Evolutionary conservation across 2,329 filamentous ascomycete genomes (phyloP), one percentile per base, ranked within the genome.

Genomic region (Colletotrichum falcatum): DNA sequence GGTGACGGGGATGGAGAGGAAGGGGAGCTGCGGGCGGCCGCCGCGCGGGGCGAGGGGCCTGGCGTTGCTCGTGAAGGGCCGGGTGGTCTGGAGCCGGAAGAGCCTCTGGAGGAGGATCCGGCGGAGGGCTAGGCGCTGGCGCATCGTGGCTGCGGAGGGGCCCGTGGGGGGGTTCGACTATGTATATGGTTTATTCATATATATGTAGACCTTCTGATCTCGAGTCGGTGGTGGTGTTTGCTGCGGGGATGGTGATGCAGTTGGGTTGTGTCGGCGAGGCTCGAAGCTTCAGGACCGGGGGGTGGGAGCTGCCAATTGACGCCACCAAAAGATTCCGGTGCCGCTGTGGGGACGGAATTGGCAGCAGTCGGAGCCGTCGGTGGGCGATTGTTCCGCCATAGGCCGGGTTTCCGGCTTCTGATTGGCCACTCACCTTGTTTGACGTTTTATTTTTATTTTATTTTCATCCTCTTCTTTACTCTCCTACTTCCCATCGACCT

Each of bases 1-100:
- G 81, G 82, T 65, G 48, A 80, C 72, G 48, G 83, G 86, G 2
- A 83, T 81, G 42, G 81, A 83, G 77, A 86, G 85, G 77, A 85
- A 91, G 64, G 83, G 87, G n/a, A 81, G 81, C 76, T 82, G 86
- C 65, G 79, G 87, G 67, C 81, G 83, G 71, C 68, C 79, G 74
- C 74, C 79, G 74, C 74, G 77, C 75, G 71, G 82, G 42, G 61
- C 60, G 61, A 75, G 72, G 69, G 75, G 48, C 8, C 61, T 63
- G 49, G 73, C 70, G 49, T 74, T 73, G 58, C 69, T 73, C n/a
- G 71, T 65, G 53, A 74, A 74, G 62, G 44, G 67, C 33, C 71
- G 72, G 48, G 62, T 49, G 67, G 67, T 53, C 55, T 70, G 64
- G 18, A 71, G 56, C 35, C 64, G 61, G 65, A 73, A 72, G 35